These are phyloP conservation scores for Cryptosporidium sp. DNA, from an alignment of 169 alveolate genomes.

Conservation along the genomic window DNA sequence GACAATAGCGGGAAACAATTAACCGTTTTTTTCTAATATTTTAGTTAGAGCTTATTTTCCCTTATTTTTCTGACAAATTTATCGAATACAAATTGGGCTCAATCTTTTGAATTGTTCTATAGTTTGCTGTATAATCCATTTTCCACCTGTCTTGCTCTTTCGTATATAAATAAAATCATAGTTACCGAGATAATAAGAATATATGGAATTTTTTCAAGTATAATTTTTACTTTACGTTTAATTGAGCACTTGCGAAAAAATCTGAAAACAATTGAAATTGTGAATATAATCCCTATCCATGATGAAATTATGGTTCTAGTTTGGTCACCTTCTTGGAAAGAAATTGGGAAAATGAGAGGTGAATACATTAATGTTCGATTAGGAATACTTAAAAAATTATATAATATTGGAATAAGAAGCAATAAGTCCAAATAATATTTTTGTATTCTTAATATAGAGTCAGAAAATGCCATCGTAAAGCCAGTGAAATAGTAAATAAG, in stretches of 20 bases:
- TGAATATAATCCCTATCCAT: constrained; percentile 38
- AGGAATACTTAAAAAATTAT: background rate
- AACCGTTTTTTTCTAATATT: background rate
- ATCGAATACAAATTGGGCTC: background rate
- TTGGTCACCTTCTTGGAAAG: background rate
- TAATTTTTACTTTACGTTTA: background rate
- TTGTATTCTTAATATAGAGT: background rate
- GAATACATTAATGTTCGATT: background rate
- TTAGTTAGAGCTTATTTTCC: too few relatives aligned
- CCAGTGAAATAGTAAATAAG: constrained; percentile 40
- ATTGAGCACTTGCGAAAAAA: background rate
- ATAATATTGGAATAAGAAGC: constrained; percentile 22
- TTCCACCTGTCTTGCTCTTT: constrained; percentile 23
- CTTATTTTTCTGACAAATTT: too few relatives aligned
- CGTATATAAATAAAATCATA: constrained; percentile 16
- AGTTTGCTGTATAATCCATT: background rate
- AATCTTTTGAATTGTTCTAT: background rate
- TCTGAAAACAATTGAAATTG: background rate
- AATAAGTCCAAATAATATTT: constrained; percentile 24
- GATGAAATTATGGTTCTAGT: background rate
- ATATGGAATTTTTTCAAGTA: constrained; percentile 17
- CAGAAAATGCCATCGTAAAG: constrained; percentile 9
- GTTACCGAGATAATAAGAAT: constrained; percentile 7
- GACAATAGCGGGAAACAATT: constrained; percentile 4
- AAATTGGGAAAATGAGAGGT: constrained; percentile 31